These are phyloP conservation scores for Metarhizium sp. DNA, from an alignment of 2,329 filamentous ascomycete genomes.

Conservation along the genomic window DNA sequence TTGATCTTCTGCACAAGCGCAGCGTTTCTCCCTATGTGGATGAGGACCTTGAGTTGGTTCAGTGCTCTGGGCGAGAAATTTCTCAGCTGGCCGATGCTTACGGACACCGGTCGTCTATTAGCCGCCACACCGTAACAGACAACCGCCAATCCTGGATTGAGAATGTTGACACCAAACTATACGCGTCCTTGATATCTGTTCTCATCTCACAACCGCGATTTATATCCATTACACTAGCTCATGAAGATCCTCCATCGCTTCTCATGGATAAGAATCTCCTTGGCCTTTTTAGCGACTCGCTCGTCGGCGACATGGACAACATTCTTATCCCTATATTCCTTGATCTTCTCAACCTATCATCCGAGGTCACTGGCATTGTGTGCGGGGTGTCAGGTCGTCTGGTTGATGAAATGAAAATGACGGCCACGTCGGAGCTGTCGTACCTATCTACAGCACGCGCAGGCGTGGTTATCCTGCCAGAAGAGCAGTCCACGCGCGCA, in stretches of 20 bases:
- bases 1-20: constrained; percentile 69
- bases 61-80: constrained; percentile 62
- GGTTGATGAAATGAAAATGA: constrained; percentile 57
- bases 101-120: constrained; percentile 26
- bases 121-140: constrained; percentile 25
- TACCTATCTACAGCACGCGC: constrained; percentile 85
- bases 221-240: constrained; percentile 63
- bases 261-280: constrained; percentile 62
- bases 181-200: constrained; percentile 52
- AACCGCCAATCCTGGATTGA: constrained; percentile 42
- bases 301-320: constrained; percentile 66
- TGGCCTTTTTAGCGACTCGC: constrained; percentile 56
- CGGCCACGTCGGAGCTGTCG: constrained; percentile 63
- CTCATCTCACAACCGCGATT: constrained; percentile 56
- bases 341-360: constrained; percentile 68
- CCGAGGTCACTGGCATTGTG: constrained; percentile 89
- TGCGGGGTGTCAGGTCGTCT: constrained; percentile 83
- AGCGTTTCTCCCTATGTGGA: constrained; percentile 67
- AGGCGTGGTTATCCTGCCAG: constrained; percentile 77
- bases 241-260: constrained; percentile 64
- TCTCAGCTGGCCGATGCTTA: constrained; percentile 29
- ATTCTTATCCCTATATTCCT: constrained; percentile 79
- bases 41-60: constrained; percentile 60
- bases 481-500: constrained; percentile 64
- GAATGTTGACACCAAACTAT: constrained; percentile 53